Base-by-base conservation (phyloP, 257 asterid species). In the Solanum clarkiae region DNA sequence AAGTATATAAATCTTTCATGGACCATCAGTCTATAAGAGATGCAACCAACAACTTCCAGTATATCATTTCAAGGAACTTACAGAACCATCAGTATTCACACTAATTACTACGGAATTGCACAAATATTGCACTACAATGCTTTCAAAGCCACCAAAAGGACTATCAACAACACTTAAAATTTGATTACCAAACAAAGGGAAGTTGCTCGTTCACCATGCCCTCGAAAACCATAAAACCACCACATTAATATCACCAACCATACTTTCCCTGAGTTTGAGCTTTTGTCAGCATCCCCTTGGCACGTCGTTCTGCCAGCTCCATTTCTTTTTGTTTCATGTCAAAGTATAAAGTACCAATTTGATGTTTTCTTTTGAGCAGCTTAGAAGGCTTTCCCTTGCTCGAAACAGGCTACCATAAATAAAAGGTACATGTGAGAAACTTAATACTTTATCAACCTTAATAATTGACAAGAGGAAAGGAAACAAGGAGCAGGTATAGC, bases 181-280 rank as follows among this genome's bases (percentile, higher is more conserved):
- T 77, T 77, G 53, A 63, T n/a, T 49, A 65, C 36, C 44, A 65
- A 65, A 65, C 74, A 24, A 65, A 47, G 47, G 65, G 53, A 6
- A 82, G 45, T 14, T 24, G 74, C 72, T 24, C 32, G 4, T 70
- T 81, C 75, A 74, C 86, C 36, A 8, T 62, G 80, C 40, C 59
- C 53, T 49, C 81, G 47, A 77, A 69, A 53, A 86, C 29, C 55
- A 82, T 36, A 81, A 84, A 8, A 66, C 10, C 3, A 24, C 45
- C 26, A 16, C 57, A 44, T 10, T 55, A 40, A 55, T 79, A 36
- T 92, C 91, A 94, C 99, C 99, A 96, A 16, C 99, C 99, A 65
- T 96, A 96, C 84, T 96, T 96, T 51, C 92, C 98, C 81, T 96
- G 99, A n/a, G 99, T 96, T 88, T 96, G 98, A 88, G 99, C 94